phyloP scores from a whole-genome alignment of 352 stramenopile species.

The Phytophthora sansomeana region DNA sequence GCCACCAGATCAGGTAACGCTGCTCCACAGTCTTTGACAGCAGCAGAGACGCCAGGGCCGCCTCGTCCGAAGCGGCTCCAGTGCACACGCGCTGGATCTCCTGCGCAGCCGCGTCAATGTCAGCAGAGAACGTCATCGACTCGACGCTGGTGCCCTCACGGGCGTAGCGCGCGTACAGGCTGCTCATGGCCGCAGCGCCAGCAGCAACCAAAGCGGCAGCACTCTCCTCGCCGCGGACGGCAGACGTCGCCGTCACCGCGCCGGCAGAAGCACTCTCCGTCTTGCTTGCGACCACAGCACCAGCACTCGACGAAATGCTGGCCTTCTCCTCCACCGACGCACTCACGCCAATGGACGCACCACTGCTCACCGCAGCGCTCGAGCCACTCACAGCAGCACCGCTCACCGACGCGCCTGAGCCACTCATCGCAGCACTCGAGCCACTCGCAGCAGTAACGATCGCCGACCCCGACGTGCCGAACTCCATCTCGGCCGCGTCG shows the following conservation, averaged over 20 bases:
- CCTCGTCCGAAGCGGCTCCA: too few relatives aligned
- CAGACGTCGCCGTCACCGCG: constrained; percentile 5
- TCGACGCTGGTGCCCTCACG: too few relatives aligned
- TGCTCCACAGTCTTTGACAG: too few relatives aligned
- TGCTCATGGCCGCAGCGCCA: not conserved
- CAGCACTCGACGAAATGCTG: not conserved
- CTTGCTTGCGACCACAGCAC: too few relatives aligned
- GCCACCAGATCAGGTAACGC: too few relatives aligned
- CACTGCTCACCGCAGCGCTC: too few relatives aligned
- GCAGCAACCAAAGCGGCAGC: too few relatives aligned
- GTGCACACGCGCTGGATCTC: constrained; percentile 43
- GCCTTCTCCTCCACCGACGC: constrained; percentile 14
- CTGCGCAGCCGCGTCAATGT: constrained; percentile 46
- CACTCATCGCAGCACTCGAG: not conserved
- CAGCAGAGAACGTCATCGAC: too few relatives aligned
- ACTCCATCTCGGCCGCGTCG: constrained; percentile 7
- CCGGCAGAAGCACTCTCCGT: too few relatives aligned
- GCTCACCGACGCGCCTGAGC: too few relatives aligned
- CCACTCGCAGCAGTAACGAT: not conserved
- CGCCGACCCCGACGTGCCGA: constrained; percentile 1
- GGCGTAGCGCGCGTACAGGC: constrained; percentile 5
- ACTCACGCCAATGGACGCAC: constrained; percentile 1
- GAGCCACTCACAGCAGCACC: too few relatives aligned
- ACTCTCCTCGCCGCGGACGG: not conserved
- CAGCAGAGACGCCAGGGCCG: too few relatives aligned